phyloP scores from a whole-genome alignment of 176 grass and related monocot species.

The Thinopyrum elongatum region DNA sequence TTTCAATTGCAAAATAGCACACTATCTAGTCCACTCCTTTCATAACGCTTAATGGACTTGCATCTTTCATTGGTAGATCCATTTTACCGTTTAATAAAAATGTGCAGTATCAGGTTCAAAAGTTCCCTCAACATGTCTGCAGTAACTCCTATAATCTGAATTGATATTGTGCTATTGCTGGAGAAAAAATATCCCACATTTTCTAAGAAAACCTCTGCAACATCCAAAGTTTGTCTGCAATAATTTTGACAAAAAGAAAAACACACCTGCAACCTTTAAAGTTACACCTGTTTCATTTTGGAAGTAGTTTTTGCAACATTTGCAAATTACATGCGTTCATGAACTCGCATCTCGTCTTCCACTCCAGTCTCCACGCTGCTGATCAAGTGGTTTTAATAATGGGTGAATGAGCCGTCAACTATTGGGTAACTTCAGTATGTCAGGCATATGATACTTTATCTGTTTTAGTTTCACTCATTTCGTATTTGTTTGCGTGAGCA shows the following conservation, averaged over 20 bases:
- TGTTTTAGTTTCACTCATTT: not conserved
- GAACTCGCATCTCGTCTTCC: not conserved
- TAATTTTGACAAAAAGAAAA: not conserved
- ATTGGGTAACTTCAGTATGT: not conserved
- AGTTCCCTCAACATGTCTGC: not conserved
- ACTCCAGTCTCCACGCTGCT: not conserved
- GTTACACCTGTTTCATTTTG: not conserved
- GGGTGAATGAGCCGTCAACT: not conserved
- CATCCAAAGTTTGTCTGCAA: not conserved
- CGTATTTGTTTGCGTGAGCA: conserved; percentile 11
- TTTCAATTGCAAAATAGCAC: conserved; percentile 8
- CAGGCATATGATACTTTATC: conserved; percentile 19
- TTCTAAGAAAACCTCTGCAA: not conserved
- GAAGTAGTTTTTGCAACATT: not conserved
- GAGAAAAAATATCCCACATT: conserved; percentile 1
- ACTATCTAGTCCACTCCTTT: not conserved
- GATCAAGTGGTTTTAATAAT: conserved; percentile 21
- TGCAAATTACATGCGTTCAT: not conserved
- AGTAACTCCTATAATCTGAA: not conserved
- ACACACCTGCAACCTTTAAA: not conserved
- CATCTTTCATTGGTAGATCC: not conserved
- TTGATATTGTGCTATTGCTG: not conserved
- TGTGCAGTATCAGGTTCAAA: conserved; percentile 1
- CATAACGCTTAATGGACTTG: not conserved
- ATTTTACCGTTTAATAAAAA: conserved; percentile 10